These are phyloP conservation scores for Naumovozyma baii DNA, from an alignment of 805 yeast species.

Conservation along the genomic window DNA sequence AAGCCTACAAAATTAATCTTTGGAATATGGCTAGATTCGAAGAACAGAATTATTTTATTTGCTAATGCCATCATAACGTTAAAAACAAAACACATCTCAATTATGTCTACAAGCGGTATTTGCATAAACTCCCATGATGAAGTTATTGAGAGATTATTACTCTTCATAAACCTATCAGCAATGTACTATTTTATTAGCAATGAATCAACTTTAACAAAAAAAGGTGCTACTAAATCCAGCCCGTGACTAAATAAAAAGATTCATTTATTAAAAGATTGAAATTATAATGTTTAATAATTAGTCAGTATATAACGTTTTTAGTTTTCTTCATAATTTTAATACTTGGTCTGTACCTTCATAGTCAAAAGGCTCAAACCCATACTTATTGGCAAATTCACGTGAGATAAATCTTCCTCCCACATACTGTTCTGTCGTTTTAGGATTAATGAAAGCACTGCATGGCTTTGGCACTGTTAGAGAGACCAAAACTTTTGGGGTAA, in stretches of 20 bases:
- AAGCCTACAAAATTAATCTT: not conserved
- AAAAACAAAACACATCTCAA: too few relatives aligned
- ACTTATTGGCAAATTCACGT: constrained; percentile 54
- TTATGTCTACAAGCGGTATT: not conserved
- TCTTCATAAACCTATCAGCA: not conserved
- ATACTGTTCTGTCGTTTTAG: constrained; percentile 45
- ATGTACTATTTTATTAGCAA: not conserved
- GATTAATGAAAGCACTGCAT: constrained; percentile 48
- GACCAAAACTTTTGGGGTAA: constrained; percentile 60
- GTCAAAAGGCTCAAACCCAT: constrained; percentile 56
- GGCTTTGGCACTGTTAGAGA: constrained; percentile 94
- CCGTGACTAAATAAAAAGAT: not conserved
- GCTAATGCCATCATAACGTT: not conserved
- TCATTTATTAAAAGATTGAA: too few relatives aligned
- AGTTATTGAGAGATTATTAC: not conserved
- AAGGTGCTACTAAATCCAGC: not conserved
- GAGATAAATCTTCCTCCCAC: constrained; percentile 87
- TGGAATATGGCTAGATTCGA: not conserved
- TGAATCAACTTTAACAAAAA: not conserved
- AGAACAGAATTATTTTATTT: not conserved
- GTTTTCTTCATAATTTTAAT: constrained; percentile 26
- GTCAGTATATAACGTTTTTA: too few relatives aligned
- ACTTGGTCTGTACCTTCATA: constrained; percentile 53
- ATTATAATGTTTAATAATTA: too few relatives aligned
- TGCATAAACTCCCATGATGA: not conserved